Evolutionary conservation across 2,329 filamentous ascomycete genomes (phyloP), one percentile per base, ranked within the genome.

Genomic region (Cladosporium cucumerinum): DNA sequence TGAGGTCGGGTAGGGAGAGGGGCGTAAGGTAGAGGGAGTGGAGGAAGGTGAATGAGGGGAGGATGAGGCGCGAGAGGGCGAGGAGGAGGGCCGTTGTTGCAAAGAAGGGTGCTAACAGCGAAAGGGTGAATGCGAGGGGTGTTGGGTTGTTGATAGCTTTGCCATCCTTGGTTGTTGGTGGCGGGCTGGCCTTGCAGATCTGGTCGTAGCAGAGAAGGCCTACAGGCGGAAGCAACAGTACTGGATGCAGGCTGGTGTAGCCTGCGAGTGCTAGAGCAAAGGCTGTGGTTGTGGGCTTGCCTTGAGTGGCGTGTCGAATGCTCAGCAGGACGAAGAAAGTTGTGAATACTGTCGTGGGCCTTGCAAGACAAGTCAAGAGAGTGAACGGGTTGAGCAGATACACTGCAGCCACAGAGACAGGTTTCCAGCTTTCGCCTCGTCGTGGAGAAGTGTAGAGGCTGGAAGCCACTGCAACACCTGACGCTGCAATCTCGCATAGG

Each of bases 321-420:
- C 94, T 91, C 69, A 91, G 87, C 32, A 98, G 86, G 70, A 97
- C 91, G 71, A 93, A 93, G 74, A 91, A 90, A 64, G 91, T 95
- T 0, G 93, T 93, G 75, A 99, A 94, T 65, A 94, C 88, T 67
- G 87, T 91, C 0, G 94, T 97, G 1, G 95, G 91, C 48, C 94
- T 90, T 28, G 91, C 94, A 66, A 99, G 85, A 76, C 94, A 98
- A 21, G 93, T 93, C 52, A 93, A 87, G 66, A 99, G 87, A 1
- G 93, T 96, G 75, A 97, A 96, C 0, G 95, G 95, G 76, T 96
- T 98, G 80, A 98, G 94, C 2, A 99, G 85, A 75, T 92, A 98
- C 69, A 90, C 87, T 67, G 93, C 92, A 61, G 90, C 92, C 69
- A 97, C 85, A 2, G 89, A 86, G 64, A 88, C 81, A 30, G 90